Evolutionary conservation across 2,329 filamentous ascomycete genomes (phyloP), one percentile per base, ranked within the genome.

Genomic region (Exophiala mesophila): DNA sequence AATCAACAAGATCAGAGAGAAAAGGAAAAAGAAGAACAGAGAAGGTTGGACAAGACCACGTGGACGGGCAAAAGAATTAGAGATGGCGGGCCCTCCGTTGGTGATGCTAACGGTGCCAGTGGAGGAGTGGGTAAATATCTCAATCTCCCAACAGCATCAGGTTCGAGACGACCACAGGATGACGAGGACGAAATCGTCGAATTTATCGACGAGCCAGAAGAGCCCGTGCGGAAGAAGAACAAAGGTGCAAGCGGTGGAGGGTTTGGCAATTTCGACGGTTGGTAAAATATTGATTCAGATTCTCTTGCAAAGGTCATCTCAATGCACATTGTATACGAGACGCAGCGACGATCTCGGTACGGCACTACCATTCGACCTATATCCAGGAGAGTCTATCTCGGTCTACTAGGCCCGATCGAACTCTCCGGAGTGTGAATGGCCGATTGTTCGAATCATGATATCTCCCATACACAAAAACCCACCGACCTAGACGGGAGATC

Each of bases 61-160:
- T 98, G 92, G 92, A 97, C 92, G 3, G 92, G 92, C 3, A 98
- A 97, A 68, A 73, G 89, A 29, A 79, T 98, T 36, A 73, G 88
- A 18, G 83, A 80, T 1, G 78, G 72, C 0, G 70, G 79, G 1
- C 63, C 64, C 8, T 69, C 66, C 5, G 39, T 24, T 20, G 66
- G 64, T 3, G 79, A 80, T 9, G 6, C 16, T 6, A 10, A 17
- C 17, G 32, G 7, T 10, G 32, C 15, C 17, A 64, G 59, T 5
- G 63, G 56, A 1, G 49, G 53, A n/a, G 74, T 83, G 7, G 92
- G 90, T 5, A 96, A 90, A 63, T 97, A 97, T 61, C 65, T 98
- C 38, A 83, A 86, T 59, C 72, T 74, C 12, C 73, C 39, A 40
- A 26, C 23, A 12, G 7, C 23, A 26, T 7, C 23, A 7, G 23